Percentiles rank a stretch among this genome's conserved stretches.
phyloP scores from a whole-genome alignment of 495 filamentous ascomycete species.

The Neurospora africana region DNA sequence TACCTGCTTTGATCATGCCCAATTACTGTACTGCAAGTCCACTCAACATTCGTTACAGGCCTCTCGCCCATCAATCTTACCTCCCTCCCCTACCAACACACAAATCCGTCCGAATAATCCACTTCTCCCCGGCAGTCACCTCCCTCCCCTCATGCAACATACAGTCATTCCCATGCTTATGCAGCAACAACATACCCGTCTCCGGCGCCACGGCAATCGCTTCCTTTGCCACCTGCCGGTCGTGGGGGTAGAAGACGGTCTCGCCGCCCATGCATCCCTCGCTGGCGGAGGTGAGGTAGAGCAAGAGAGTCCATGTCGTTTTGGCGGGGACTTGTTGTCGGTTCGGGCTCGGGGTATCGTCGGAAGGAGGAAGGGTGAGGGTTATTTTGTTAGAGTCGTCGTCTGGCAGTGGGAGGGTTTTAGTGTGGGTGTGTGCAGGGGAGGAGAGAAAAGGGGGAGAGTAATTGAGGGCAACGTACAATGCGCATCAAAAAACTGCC shows the following conservation, averaged over 20 bases:
- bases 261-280: slow-evolving; percentile 72
- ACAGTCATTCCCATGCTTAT: slow-evolving; percentile 82
- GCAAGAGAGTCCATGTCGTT: slow-evolving; percentile 87
- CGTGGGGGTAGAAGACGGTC: slow-evolving; percentile 81
- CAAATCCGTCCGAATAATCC: slow-evolving; percentile 83
- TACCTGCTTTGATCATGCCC: no score
- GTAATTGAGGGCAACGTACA: slow-evolving; percentile 42
- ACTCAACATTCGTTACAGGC: no score
- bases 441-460: neutral
- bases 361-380: slow-evolving; percentile 35
- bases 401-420: slow-evolving; percentile 37
- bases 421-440: neutral
- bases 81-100: slow-evolving; percentile 39
- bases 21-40: no score
- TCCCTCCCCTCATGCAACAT: slow-evolving; percentile 81
- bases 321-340: slow-evolving; percentile 40
- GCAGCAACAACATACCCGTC: slow-evolving; percentile 72
- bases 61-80: no score
- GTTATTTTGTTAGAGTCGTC: slow-evolving; percentile 67
- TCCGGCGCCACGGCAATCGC: slow-evolving; percentile 60
- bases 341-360: neutral
- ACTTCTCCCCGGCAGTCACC: slow-evolving; percentile 77
- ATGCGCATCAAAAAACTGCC: slow-evolving; percentile 84
- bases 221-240: slow-evolving; percentile 46
- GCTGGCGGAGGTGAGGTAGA: slow-evolving; percentile 65